Evolutionary conservation across 257 asterid genomes (phyloP).

Genomic region (Cruciata laevipes): DNA sequence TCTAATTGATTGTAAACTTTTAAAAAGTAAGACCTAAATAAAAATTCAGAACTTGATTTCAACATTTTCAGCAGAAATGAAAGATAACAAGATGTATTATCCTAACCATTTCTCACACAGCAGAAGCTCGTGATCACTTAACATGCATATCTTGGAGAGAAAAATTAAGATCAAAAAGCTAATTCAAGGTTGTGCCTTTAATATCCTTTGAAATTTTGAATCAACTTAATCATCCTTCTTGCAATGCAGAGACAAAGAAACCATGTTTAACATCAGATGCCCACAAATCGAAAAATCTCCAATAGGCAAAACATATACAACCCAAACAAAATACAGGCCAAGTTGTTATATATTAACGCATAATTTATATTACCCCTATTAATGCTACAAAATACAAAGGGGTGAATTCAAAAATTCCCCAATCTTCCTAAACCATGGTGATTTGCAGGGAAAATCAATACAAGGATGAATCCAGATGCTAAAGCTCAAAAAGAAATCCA

Average conservation of each 20-base stretch:
- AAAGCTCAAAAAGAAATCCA: too few species aligned
- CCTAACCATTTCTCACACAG: not conserved
- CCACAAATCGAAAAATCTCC: not conserved
- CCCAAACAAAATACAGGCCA: not conserved
- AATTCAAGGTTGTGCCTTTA: not conserved
- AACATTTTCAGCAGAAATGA: not conserved
- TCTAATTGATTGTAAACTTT: not conserved
- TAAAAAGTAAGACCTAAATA: too few species aligned
- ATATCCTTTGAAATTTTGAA: not conserved
- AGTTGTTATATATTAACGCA: too few species aligned
- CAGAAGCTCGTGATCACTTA: not conserved
- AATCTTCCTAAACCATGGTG: not conserved
- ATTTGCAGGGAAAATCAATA: not conserved
- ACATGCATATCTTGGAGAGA: too few species aligned
- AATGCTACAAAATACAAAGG: not conserved
- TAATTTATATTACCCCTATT: not conserved
- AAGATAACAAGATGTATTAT: not conserved
- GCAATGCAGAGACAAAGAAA: not conserved
- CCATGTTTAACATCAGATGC: not conserved
- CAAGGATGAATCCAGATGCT: too few species aligned
- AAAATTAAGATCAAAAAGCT: not conserved
- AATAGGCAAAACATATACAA: not conserved
- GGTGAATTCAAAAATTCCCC: not conserved
- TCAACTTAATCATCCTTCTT: not conserved
- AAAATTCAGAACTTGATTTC: not conserved